Base-by-base conservation (phyloP, 75 land plant species). In the Azolla pinnata region DNA sequence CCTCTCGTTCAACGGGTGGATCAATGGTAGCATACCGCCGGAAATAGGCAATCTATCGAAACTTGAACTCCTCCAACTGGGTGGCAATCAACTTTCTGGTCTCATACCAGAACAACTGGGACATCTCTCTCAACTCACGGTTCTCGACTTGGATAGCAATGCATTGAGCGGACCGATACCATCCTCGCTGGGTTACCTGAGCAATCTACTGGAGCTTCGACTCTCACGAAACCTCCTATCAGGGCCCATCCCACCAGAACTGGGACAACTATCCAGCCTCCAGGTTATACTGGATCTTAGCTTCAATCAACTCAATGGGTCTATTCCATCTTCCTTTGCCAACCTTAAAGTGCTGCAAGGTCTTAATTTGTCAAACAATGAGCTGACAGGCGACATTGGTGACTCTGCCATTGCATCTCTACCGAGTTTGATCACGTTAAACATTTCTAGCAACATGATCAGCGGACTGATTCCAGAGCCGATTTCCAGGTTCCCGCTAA, bases 281-380 rank as follows among this genome's bases (percentile, higher is more conserved):
- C 81, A 85, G 33, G 78, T 72, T 46, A 50, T 61, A 14, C 47
- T 88, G 9, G 83, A 85, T 60, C 70, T 88, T 44, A 79, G 79
- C 61, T 59, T 44, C 65, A 89, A 89, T 63, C 64, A 74, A 17
- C 62, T 89, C 29, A 63, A 64, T n/a, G 90, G 96, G 18, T 44
- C 34, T 16, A 86, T 89, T 47, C 96, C 96, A 31, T 5, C 79
- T 12, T 61, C 81, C 7, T 64, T 79, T 34, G 74, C 48, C 0
- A 63, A 63, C 4, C 54, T 84, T 21, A 69, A 77, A 12, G 75
- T 75, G 48, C 76, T 79, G 0, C 71, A 74, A 54, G 76, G 64
- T 9, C 72, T 90, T 20, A 66, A 85, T 66, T 74, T 90, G 25
- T 86, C 96, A 8, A 77, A 81, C 49, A 90, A 90, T 60, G 50